Conservation (phyloP, 202 grass and related monocot species). For the Saccharum hybrid region DNA sequence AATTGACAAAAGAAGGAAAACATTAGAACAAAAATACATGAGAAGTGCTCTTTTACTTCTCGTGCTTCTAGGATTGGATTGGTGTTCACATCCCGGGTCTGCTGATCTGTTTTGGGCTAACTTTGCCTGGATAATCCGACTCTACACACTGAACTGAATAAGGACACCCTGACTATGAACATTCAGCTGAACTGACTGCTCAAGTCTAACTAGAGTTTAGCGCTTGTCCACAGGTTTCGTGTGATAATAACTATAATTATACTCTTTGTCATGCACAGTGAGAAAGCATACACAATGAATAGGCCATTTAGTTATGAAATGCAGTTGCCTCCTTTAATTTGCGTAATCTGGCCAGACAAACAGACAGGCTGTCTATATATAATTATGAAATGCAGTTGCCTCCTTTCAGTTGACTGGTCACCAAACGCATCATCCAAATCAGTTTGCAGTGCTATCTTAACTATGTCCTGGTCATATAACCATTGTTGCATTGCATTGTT, state of each 20-base stretch:
- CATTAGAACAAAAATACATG: slow-evolving; percentile 11
- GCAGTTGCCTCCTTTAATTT: not conserved
- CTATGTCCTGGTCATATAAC: slow-evolving; percentile 28
- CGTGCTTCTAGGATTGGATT: not conserved
- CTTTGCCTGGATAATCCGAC: slow-evolving; percentile 1
- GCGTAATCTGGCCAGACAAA: slow-evolving; percentile 11
- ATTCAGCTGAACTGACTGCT: not conserved
- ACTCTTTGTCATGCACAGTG: not conserved
- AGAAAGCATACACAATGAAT: slow-evolving; percentile 11
- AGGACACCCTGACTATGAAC: not conserved
- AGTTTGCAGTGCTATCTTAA: slow-evolving; percentile 35
- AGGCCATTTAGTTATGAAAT: not conserved
- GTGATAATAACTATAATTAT: not conserved
- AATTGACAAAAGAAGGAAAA: not conserved
- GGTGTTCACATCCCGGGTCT: not conserved
- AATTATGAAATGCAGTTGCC: slow-evolving; percentile 33
- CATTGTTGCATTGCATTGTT: slow-evolving; percentile 42
- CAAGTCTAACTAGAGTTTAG: slow-evolving; percentile 35
- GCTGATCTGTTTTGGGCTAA: slow-evolving; percentile 2
- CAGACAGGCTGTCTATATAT: not conserved
- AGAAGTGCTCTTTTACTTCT: not conserved
- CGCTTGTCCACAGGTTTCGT: not conserved
- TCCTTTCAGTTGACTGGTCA: slow-evolving; percentile 34
- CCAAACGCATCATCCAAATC: slow-evolving; percentile 43
- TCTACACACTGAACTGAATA: not conserved